phyloP scores from a whole-genome alignment of 148 eudicot genomes.

The Oxyria digyna region DNA sequence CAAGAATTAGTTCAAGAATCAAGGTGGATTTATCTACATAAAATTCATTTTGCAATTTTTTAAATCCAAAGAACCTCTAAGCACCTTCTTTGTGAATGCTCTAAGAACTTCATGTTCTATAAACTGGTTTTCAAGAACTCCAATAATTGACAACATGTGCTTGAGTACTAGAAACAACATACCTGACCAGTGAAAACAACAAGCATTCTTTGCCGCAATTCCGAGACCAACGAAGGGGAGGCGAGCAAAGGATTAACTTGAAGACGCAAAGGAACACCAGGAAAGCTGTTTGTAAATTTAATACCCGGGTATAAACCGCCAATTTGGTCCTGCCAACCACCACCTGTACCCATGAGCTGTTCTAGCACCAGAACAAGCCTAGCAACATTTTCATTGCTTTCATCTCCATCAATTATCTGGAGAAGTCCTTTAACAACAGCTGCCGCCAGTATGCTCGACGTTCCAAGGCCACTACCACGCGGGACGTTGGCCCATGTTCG shows the following conservation, averaged over 20 bases:
- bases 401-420: slow-evolving; percentile 58
- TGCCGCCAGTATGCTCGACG: slow-evolving; percentile 96
- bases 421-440: slow-evolving; percentile 97
- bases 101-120: no score
- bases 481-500: slow-evolving; percentile 95
- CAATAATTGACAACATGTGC: not conserved
- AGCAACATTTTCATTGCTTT: slow-evolving; percentile 74
- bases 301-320: slow-evolving; percentile 95
- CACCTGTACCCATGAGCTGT: slow-evolving; percentile 99
- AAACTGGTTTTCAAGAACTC: no score
- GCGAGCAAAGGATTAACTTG: slow-evolving; percentile 74
- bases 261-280: slow-evolving; percentile 88
- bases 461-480: slow-evolving; percentile 98
- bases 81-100: no score
- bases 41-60: no score
- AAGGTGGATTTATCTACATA: no score
- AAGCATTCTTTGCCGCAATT: slow-evolving; percentile 73
- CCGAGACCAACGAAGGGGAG: slow-evolving; percentile 44
- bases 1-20: no score
- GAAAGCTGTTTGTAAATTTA: slow-evolving; percentile 76
- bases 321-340: slow-evolving; percentile 99
- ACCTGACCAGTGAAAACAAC: slow-evolving; percentile 99
- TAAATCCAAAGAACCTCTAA: no score
- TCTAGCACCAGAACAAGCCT: slow-evolving; percentile 86
- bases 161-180: slow-evolving; percentile 14